Percentiles rank a stretch among this genome's conserved stretches.
Conservation (phyloP, 2,329 filamentous ascomycete genomes). For the Colletotrichum camelliae region DNA sequence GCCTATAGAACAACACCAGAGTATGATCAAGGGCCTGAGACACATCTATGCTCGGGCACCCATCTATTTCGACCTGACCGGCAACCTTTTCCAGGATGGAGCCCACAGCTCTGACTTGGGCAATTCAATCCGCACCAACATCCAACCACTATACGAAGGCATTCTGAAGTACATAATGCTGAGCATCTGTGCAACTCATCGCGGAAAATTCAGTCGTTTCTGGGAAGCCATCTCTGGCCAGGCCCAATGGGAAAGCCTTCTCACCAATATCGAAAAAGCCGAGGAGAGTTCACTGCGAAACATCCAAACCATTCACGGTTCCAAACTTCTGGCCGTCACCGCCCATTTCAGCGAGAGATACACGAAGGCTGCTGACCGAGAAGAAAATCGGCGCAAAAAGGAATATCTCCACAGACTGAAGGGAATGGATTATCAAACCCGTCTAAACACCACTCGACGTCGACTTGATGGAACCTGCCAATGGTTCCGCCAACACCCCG, state of each 20-base stretch:
- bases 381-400: not conserved
- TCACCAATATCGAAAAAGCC: not conserved
- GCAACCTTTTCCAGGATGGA: not conserved
- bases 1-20: not conserved
- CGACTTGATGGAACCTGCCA: not conserved
- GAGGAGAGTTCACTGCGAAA: not conserved
- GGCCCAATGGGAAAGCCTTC: not conserved
- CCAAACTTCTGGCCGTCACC: not conserved
- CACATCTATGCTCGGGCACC: not conserved
- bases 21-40: not conserved
- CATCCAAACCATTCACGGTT: not conserved
- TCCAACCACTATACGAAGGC: not conserved
- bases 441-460: not conserved
- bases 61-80: not conserved
- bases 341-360: accelerated
- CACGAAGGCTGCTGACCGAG: not conserved
- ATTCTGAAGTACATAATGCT: not conserved
- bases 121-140: not conserved
- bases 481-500: not conserved
- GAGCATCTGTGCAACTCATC: not conserved
- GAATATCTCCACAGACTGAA: not conserved
- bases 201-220: not conserved
- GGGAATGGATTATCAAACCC: not conserved
- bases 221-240: not conserved
- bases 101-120: not conserved